Conservation (phyloP, 2,329 filamentous ascomycete genomes). For the Corinectria fuckeliana region DNA sequence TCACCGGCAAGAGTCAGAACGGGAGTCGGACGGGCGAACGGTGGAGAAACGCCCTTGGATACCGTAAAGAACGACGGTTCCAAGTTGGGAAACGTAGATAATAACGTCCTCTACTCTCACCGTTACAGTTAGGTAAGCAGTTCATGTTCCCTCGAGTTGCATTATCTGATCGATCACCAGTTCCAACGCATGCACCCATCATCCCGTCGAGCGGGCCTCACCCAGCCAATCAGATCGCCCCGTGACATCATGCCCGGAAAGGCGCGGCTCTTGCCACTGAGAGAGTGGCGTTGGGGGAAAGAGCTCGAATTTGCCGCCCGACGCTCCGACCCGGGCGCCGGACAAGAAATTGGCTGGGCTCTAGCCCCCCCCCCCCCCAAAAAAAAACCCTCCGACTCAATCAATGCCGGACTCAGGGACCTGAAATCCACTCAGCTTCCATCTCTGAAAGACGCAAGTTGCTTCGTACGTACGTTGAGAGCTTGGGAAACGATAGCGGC, state of each 20-base stretch:
- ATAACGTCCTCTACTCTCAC: background rate
- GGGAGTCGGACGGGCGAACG: too few species aligned
- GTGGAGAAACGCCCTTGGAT: background rate
- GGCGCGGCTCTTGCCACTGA: slow-evolving; percentile 29
- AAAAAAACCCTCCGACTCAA: too few species aligned
- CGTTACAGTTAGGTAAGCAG: background rate
- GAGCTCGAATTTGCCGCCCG: slow-evolving; percentile 25
- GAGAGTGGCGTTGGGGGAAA: background rate
- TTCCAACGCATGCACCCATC: slow-evolving; percentile 16
- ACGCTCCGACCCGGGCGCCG: slow-evolving; percentile 32
- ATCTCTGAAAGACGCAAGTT: too few species aligned
- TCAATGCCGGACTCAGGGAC: too few species aligned
- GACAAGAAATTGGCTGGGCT: background rate
- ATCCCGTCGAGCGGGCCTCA: background rate
- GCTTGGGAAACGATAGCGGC: too few species aligned
- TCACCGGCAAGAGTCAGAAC: slow-evolving; percentile 14
- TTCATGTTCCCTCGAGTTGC: background rate
- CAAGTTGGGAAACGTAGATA: background rate
- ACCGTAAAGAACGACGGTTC: background rate
- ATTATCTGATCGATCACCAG: slow-evolving; percentile 8
- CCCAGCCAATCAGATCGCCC: slow-evolving; percentile 25
- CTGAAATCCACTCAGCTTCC: too few species aligned
- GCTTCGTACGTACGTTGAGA: too few species aligned
- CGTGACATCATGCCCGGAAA: slow-evolving; percentile 36
- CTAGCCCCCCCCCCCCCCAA: too few species aligned